Evolutionary conservation across 805 yeast genomes (phyloP), one percentile per base, ranked within the genome.

Genomic region (Millerago galiae): DNA sequence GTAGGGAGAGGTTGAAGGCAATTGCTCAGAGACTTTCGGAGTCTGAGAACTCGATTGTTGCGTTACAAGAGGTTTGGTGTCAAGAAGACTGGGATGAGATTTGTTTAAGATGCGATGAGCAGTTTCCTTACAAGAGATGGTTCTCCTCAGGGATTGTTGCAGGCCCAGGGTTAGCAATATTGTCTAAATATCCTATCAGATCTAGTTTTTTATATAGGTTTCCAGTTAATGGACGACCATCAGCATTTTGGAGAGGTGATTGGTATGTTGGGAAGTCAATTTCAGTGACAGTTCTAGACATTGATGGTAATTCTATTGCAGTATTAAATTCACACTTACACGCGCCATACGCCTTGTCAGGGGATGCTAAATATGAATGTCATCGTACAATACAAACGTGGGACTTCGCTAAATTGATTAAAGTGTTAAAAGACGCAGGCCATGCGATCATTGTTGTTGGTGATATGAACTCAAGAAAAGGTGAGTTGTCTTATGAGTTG

Each of bases 351-450:
- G 73, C 93, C 1, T 55, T 65, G 14, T 63, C 68, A 0, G 98
- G 98, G 2, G 96, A 89, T 61, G 95, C 95, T 2, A 83, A 90
- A 3, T 93, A 93, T 58, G 69, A 80, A 3, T 85, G 96, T 52
- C 98, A 93, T 58, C 69, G 99, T 38, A 81, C 96, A 0, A 77
- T 93, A 44, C 99, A 93, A 62, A 97, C 98, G 1, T 93, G 98
- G 98, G 96, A 90, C 59, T 76, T 93, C 59, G 74, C 93, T 28
- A 74, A 77, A 40, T 46, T 89, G 29, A 79, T 84, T 1, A 70
- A 71, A 14, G 61, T 79, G 30, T 72, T 90, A 36, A 69, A 71
- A 35, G 70, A 68, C 42, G 83, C 91, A 0, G 96, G 97, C 0
- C 83, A 87, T 59, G 83, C 90, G 1, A 91, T 86, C 1, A 74